Evolutionary conservation across 1,139 yeast genomes (phyloP), one percentile per base, ranked within the genome.

Genomic region (Williopsis jadinii): DNA sequence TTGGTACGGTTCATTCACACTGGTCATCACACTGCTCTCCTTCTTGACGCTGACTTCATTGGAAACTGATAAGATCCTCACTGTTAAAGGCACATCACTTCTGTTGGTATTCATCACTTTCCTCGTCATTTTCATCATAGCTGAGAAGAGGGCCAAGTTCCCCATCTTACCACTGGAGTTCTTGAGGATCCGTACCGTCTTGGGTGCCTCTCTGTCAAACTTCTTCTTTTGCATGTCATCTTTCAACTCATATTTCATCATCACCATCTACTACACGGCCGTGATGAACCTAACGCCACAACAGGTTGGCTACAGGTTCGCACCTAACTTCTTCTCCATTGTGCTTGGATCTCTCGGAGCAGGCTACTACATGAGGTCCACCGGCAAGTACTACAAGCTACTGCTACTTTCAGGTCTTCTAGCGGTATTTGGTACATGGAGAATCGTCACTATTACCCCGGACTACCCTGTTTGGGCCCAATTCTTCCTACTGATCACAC

Each of bases 291-390:
- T 78, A 50, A 54, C 73, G 8, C 73, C 88, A 2, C 72, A 81
- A 12, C 70, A 73, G 43, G 75, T 79, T 40, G 92, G 94, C 4
- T 61, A 70, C 46, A 69, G 88, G 46, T 64, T 81, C 39, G 61
- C 80, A 11, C 80, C 84, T 15, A 82, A 80, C 58, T 83, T 83
- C 58, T 59, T 81, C 39, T 84, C 85, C n/a, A 78, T 78, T 9
- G 75, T 87, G 1, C 41, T 67, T 37, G 94, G 94, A 1, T 81
- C 90, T 0, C 66, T 84, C 26, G 75, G 77, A 14, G 74, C 87
- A 11, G 95, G 95, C 2, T 44, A 69, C 37, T 80, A 80, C 60
- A 82, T 84, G 85, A 77, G 71, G 47, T 60, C 56, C 32, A 81
- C 90, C 1, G 95, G 95, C 5, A 72, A 69, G 39, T 84, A 84